These are phyloP conservation scores for Dactylellina parvicollis DNA, from an alignment of 2,329 filamentous ascomycete genomes.

Conservation along the genomic window DNA sequence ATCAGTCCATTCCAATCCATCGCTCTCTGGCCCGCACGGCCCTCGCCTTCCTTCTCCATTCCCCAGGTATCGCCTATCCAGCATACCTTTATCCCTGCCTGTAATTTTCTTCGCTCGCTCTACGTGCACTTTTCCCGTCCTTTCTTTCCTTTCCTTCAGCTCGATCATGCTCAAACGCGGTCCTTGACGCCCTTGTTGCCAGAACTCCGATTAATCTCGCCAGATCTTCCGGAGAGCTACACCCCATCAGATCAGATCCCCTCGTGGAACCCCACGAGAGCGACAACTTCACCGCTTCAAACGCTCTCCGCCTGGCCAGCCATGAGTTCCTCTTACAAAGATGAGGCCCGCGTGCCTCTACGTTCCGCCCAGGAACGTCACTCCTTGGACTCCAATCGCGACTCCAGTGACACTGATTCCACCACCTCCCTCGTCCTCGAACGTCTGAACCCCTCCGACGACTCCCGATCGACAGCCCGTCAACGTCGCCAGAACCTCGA, in stretches of 20 bases:
- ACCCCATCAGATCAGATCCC: background rate
- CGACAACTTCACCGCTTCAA: background rate
- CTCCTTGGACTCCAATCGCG: slow-evolving; percentile 61
- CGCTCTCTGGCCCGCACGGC: slow-evolving; percentile 16
- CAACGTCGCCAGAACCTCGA: slow-evolving; percentile 61
- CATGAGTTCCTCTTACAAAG: slow-evolving; percentile 50
- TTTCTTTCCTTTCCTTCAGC: slow-evolving; percentile 9
- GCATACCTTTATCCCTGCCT: slow-evolving; percentile 8
- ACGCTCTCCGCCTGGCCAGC: slow-evolving; percentile 21
- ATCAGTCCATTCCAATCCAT: background rate
- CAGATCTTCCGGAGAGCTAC: slow-evolving; percentile 9
- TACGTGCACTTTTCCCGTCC: slow-evolving; percentile 8
- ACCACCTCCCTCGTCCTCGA: slow-evolving; percentile 86
- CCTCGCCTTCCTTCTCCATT: slow-evolving; percentile 14
- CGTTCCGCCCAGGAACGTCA: slow-evolving; percentile 23
- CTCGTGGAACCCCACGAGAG: background rate
- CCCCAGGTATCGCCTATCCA: slow-evolving; percentile 7
- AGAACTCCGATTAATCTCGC: background rate
- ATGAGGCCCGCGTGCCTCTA: slow-evolving; percentile 52
- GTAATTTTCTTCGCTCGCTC: slow-evolving; percentile 14
- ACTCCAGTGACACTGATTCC: slow-evolving; percentile 79
- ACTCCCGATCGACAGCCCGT: slow-evolving; percentile 61
- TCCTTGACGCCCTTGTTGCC: slow-evolving; percentile 15
- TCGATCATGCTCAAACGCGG: slow-evolving; percentile 51
- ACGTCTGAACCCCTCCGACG: slow-evolving; percentile 69